phyloP scores from a whole-genome alignment of 2,329 filamentous ascomycete genomes.

The Curvularia hawaiiensis region DNA sequence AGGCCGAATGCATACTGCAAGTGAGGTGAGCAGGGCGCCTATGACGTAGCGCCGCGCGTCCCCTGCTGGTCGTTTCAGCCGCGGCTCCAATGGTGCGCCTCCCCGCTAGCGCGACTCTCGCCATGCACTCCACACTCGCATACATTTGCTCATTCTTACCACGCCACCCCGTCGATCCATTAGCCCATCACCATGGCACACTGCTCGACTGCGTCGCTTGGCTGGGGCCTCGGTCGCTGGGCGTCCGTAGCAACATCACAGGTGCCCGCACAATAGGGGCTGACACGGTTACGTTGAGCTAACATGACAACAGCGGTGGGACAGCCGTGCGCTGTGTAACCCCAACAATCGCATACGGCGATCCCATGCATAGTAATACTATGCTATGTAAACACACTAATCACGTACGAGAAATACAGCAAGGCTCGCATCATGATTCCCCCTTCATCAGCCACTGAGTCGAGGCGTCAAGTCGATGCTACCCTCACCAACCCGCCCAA shows the following conservation, averaged over 20 bases:
- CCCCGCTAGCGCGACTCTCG: not conserved
- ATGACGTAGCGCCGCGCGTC: constrained; percentile 12
- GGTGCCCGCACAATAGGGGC: not conserved
- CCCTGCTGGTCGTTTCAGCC: constrained; percentile 1
- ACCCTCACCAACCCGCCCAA: not conserved
- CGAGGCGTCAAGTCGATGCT: not conserved
- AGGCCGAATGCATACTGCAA: too few relatives aligned
- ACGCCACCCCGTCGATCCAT: not conserved
- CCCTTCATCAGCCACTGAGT: not conserved
- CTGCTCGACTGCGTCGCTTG: not conserved
- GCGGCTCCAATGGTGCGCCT: constrained; percentile 3
- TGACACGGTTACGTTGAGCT: not conserved
- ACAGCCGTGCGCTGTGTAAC: not conserved
- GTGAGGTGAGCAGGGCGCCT: constrained; percentile 3
- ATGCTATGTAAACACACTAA: not conserved
- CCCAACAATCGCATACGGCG: not conserved
- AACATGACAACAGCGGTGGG: not conserved
- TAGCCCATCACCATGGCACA: not conserved
- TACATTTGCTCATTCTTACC: not conserved
- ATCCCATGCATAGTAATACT: not conserved
- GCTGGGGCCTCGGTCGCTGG: not conserved
- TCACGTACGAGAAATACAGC: not conserved
- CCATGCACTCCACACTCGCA: constrained; percentile 5
- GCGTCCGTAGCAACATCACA: not conserved
- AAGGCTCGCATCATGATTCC: not conserved